Conservation (phyloP, 257 asterid species). For the Solanum virginianum region DNA sequence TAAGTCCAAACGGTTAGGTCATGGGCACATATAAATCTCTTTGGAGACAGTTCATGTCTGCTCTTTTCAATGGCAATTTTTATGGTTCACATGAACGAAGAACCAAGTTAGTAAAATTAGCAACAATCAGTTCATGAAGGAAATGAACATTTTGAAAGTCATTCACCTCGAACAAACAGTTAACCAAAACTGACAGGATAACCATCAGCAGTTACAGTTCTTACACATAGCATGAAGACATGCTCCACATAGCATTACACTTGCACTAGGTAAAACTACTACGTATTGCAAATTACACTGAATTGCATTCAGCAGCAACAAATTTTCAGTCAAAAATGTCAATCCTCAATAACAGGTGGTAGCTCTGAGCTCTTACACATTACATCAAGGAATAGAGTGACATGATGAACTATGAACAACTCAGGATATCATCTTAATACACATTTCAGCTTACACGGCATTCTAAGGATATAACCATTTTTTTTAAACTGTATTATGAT, state of each 20-base stretch:
- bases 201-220: neutral
- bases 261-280: neutral
- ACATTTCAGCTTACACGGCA: neutral
- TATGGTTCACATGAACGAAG: neutral
- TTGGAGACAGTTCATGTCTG: neutral
- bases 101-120: neutral
- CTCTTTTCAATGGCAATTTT: neutral
- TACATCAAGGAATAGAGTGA: neutral
- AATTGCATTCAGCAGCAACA: neutral
- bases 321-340: neutral
- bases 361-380: neutral
- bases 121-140: neutral
- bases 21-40: neutral
- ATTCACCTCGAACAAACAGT: neutral
- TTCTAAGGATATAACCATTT: neutral
- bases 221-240: neutral
- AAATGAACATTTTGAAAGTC: neutral
- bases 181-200: neutral
- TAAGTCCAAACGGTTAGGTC: neutral
- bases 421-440: neutral
- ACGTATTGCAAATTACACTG: neutral
- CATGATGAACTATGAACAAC: neutral
- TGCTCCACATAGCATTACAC: neutral
- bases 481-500: neutral
- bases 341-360: neutral